Evolutionary conservation across 2,329 filamentous ascomycete genomes (phyloP).

Genomic region (Calonectria pseudoturangicola): DNA sequence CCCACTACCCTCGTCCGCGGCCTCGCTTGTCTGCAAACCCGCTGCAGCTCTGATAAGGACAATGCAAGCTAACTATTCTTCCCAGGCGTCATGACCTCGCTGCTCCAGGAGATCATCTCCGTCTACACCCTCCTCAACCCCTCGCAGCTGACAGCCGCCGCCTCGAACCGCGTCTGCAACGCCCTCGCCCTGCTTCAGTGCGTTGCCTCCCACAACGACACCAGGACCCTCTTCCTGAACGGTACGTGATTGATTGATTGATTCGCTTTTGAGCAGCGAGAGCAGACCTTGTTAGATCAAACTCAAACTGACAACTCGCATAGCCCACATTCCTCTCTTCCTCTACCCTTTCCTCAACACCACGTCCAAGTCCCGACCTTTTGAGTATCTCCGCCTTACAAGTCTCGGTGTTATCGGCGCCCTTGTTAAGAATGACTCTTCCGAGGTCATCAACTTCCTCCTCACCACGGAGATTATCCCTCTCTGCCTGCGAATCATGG

Average conservation of each 20-base stretch:
- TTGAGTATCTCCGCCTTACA: constrained; percentile 96
- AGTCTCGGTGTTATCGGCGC: constrained; percentile 97
- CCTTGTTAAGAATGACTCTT: constrained; percentile 98
- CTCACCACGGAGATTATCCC: constrained; percentile 99
- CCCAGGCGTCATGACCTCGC: constrained; percentile 95
- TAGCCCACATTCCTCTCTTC: constrained; percentile 97
- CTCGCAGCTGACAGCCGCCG: constrained; percentile 96
- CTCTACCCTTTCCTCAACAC: constrained; percentile 99
- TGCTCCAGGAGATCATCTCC: constrained; percentile 98
- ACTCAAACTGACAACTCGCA: constrained; percentile 44
- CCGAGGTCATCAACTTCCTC: constrained; percentile 98
- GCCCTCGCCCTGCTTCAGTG: constrained; percentile 96
- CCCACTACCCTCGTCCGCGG: constrained; percentile 24
- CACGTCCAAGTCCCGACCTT: constrained; percentile 97
- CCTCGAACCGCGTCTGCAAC: constrained; percentile 97
- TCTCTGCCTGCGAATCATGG: constrained; percentile 98
- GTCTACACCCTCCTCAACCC: constrained; percentile 98
- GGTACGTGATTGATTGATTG: constrained; percentile 72
- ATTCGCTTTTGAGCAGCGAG: not conserved
- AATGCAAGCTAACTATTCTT: constrained; percentile 42
- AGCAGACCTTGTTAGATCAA: not conserved
- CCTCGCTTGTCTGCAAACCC: constrained; percentile 15
- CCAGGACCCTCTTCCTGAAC: constrained; percentile 92
- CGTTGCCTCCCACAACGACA: constrained; percentile 98
- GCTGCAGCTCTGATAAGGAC: not conserved